phyloP scores from a whole-genome alignment of 2,329 filamentous ascomycete genomes.

The Xylariales sp. region DNA sequence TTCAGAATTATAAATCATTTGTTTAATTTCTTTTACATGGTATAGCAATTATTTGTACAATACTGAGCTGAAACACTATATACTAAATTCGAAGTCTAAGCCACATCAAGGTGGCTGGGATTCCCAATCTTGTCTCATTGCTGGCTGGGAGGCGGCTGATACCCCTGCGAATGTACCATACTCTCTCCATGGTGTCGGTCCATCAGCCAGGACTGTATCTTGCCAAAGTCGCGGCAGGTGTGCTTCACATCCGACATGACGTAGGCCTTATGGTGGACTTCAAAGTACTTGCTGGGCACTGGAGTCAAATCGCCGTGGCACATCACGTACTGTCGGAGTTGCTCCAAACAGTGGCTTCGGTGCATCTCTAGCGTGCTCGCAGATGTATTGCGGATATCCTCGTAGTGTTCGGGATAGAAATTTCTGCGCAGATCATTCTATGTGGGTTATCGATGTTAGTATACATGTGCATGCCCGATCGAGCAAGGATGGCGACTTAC shows the following conservation, averaged over 20 bases:
- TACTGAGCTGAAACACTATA: no score
- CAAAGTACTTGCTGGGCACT: not conserved
- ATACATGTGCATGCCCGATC: not conserved
- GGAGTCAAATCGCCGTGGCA: not conserved
- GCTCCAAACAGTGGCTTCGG: not conserved
- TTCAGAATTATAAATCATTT: no score
- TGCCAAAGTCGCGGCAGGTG: not conserved
- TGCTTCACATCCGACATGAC: not conserved
- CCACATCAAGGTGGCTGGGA: no score
- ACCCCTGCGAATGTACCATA: not conserved
- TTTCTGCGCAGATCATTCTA: not conserved
- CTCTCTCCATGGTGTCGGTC: not conserved
- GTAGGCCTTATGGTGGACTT: not conserved
- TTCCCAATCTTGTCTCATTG: no score
- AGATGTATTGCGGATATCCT: not conserved
- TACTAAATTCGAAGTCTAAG: no score
- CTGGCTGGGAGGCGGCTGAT: no score
- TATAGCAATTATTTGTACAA: no score
- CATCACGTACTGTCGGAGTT: not conserved
- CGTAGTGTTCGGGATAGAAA: not conserved
- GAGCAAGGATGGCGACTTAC: not conserved
- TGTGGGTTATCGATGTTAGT: not conserved
- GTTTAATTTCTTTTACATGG: no score
- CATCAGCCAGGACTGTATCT: not conserved
- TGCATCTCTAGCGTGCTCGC: not conserved